Conservation (phyloP, 495 filamentous ascomycete species). For the Haplographium delicatum region DNA sequence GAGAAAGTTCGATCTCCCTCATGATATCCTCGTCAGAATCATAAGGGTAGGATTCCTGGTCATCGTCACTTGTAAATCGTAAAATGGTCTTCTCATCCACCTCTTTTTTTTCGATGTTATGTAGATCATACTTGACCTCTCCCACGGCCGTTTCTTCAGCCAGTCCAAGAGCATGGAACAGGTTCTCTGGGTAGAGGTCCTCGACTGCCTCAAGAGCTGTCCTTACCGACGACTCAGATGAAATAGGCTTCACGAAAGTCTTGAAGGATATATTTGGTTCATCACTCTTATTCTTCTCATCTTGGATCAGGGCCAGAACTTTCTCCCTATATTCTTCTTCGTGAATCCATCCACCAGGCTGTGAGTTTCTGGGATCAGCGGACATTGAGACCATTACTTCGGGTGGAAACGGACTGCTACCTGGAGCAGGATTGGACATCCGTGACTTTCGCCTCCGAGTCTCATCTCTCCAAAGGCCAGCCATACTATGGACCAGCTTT, state of each 20-base stretch:
- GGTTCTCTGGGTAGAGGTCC: constrained; percentile 72
- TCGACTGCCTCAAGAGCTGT: constrained; percentile 78
- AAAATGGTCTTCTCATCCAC: constrained; percentile 43
- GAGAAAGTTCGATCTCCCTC: constrained; percentile 25
- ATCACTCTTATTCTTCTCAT: constrained; percentile 54
- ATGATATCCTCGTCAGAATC: constrained; percentile 50
- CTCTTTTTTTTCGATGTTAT: constrained; percentile 36
- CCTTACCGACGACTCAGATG: constrained; percentile 55
- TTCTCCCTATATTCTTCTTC: constrained; percentile 75
- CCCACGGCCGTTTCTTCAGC: not conserved
- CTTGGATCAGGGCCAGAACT: constrained; percentile 50
- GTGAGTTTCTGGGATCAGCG: constrained; percentile 64
- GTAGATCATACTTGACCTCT: constrained; percentile 32
- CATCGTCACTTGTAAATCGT: constrained; percentile 31
- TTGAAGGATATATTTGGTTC: constrained; percentile 52
- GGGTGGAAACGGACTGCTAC: constrained; percentile 66
- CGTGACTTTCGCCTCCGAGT: constrained; percentile 67
- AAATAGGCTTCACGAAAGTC: constrained; percentile 48
- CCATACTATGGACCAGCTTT: constrained; percentile 89
- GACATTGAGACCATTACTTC: constrained; percentile 85
- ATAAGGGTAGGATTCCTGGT: constrained; percentile 41
- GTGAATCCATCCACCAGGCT: constrained; percentile 77
- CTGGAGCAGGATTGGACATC: constrained; percentile 56
- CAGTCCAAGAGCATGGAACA: constrained; percentile 33
- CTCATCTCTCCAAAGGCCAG: constrained; percentile 89